phyloP scores from a whole-genome alignment of 2,329 filamentous ascomycete species.

The Westerdykella sp. region DNA sequence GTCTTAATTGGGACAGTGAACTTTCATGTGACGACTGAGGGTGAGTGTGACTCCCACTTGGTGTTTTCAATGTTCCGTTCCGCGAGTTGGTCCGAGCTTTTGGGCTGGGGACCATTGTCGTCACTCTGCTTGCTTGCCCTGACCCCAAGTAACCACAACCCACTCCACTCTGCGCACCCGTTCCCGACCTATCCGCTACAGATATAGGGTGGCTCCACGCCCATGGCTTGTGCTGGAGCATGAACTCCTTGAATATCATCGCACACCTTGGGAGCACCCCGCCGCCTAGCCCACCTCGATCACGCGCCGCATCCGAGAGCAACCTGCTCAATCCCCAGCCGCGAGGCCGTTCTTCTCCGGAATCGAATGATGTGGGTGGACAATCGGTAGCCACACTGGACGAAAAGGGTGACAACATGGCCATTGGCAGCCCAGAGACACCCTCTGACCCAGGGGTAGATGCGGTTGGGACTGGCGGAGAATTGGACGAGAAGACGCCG shows the following conservation, averaged over 20 bases:
- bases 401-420: conserved; percentile 28
- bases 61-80: background rate
- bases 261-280: conserved; percentile 63
- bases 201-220: background rate
- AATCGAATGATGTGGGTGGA: conserved; percentile 32
- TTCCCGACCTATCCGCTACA: background rate
- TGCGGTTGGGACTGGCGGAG: conserved; percentile 21
- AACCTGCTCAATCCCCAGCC: conserved; percentile 34
- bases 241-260: conserved; percentile 96
- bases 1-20: too few relatives aligned
- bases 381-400: conserved; percentile 18
- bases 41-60: background rate
- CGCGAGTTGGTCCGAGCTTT: background rate
- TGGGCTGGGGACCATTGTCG: background rate
- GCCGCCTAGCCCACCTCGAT: conserved; percentile 45
- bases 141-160: too few relatives aligned
- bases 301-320: conserved; percentile 50
- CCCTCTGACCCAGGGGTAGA: conserved; percentile 20
- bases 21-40: background rate
- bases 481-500: conserved; percentile 61
- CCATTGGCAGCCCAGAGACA: conserved; percentile 13
- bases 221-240: conserved; percentile 55
- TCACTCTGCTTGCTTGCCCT: too few relatives aligned
- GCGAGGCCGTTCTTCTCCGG: conserved; percentile 15
- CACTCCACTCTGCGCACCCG: too few relatives aligned